Evolutionary conservation across 345 rosid genomes (phyloP), one percentile per base, ranked within the genome.

Genomic region (Nephelium lappaceum): DNA sequence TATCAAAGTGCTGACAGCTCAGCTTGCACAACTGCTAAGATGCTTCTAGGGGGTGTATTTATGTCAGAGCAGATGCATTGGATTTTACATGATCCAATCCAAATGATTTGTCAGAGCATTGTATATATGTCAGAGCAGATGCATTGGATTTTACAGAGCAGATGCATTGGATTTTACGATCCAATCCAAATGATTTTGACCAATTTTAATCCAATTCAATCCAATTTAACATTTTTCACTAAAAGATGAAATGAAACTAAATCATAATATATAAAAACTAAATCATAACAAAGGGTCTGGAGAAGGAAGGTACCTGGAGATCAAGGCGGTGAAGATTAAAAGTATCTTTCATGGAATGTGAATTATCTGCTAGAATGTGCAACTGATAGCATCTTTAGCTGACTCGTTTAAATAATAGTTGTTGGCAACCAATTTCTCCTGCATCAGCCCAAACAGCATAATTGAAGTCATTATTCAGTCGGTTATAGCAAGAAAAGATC

Each of bases 321-420:
- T 96, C 97, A 0, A 96, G 97, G 53, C 93, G 89, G 80, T 96
- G 98, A 70, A 96, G 98, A 77, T 94, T 96, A 78, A 94, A 94
- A 66, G 89, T 93, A 78, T 94, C 97, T 83, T 96, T 94, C 91
- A 91, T 89, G 3, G 97, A 89, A 81, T 96, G 98, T 16, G 98
- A 96, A 83, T 96, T 94, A 79, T 96, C 94, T 6, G 99, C 94
- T 80, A 92, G 79, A 36, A 93, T 91, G 83, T 96, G 94, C 25
- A 97, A 93, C 39, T 97, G 73, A 78, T 96, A 94, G 98, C 99
- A n/a, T 93, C 98, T 86, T 91, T 94, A 72, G 99, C 98, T 11
- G 93, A 88, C 86, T 83, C 88, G 88, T 94, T 96, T 81, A 93
- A 75, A 82, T 85, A 85, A 74, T 89, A 94, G 85, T 89, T 89